Conservation (phyloP, 1,284 basidiomycete genomes). For the Vanrija pseudolonga region DNA sequence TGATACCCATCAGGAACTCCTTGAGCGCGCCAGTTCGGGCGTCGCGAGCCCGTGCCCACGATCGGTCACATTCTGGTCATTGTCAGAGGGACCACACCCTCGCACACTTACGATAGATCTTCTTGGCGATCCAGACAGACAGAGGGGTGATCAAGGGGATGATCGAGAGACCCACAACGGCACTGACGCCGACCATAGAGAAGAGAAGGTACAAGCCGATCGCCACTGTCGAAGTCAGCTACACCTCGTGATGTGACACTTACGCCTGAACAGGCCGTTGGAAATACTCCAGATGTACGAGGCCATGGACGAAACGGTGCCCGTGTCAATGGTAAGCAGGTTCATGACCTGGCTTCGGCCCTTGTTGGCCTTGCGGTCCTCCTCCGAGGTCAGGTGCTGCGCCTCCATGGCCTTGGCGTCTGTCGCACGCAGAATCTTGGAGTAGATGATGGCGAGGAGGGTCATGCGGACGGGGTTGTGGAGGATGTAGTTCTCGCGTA, state of each 20-base stretch:
- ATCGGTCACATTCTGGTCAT: conserved; percentile 36
- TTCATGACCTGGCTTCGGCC: conserved; percentile 46
- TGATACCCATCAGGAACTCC: conserved; percentile 43
- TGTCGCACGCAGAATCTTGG: conserved; percentile 42
- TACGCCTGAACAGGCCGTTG: conserved; percentile 37
- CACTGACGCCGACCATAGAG: conserved; percentile 42
- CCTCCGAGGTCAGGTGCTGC: conserved; percentile 26
- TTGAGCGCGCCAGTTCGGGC: conserved; percentile 42
- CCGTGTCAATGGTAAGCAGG: conserved; percentile 42
- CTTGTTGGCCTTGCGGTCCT: conserved; percentile 22
- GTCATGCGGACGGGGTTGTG: conserved; percentile 42
- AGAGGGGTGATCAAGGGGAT: conserved; percentile 36
- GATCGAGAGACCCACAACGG: conserved; percentile 39
- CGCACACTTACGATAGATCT: conserved; percentile 34
- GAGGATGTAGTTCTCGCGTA: conserved; percentile 43
- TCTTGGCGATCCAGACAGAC: conserved; percentile 28
- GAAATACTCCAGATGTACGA: conserved; percentile 34
- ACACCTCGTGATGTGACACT: conserved; percentile 4
- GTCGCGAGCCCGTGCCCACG: conserved; percentile 37
- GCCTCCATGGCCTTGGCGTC: conserved; percentile 45
- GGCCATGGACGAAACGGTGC: conserved; percentile 33
- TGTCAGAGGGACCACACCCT: too few relatives aligned
- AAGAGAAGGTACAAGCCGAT: conserved; percentile 40
- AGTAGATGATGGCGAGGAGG: conserved; percentile 38
- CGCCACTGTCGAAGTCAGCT: conserved; percentile 23